Evolutionary conservation across 108 stramenopile species (phyloP), one percentile per base, ranked within the genome.

Genomic region (Licmophora abbreviata): DNA sequence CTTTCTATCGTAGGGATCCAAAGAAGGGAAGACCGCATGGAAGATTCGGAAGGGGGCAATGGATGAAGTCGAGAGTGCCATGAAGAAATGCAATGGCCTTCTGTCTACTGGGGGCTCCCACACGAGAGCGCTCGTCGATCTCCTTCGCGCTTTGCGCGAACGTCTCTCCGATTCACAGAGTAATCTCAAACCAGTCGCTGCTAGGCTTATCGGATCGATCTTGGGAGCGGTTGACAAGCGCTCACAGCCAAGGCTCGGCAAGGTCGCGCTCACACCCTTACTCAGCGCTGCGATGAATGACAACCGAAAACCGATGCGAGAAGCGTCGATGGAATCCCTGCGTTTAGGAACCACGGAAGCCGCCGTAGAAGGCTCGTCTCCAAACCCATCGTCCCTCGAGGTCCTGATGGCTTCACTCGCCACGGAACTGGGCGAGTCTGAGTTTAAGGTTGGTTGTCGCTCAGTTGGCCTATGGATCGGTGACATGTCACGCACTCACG

Each of bases 131-230:
- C 32, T 90, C 11, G 59, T 71, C 5, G 76, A 80, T 4, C 51
- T 85, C n/a, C 31, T 66, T 3, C 26, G 74, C 34, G 76, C 64
- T 18, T 48, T 93, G 23, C 47, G 63, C 32, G 74, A 75, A 9
- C 77, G 92, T 12, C 63, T 93, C 23, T 66, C 65, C 44, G 92
- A 93, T 63, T 81, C 88, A 17, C 92, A 93, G 54, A 85, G 83
- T 50, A 93, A 93, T 64, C 59, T 93, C 15, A 89, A 88, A 47
- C 92, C 92, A 22, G 25, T 89, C 24, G 85, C 92, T 21, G 88
- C 86, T 23, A 46, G 65, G 24, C 28, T 70, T 2, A 81, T 93
- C 44, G 85, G 71, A 12, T 38, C 40, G 0, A 44, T 89, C 25
- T 55, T 93, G 1, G 70, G 66, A 25, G 63, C 46, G 20, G 64